These are phyloP conservation scores for Saccharomyces eubayanus DNA, from an alignment of 805 yeast genomes.

Conservation along the genomic window DNA sequence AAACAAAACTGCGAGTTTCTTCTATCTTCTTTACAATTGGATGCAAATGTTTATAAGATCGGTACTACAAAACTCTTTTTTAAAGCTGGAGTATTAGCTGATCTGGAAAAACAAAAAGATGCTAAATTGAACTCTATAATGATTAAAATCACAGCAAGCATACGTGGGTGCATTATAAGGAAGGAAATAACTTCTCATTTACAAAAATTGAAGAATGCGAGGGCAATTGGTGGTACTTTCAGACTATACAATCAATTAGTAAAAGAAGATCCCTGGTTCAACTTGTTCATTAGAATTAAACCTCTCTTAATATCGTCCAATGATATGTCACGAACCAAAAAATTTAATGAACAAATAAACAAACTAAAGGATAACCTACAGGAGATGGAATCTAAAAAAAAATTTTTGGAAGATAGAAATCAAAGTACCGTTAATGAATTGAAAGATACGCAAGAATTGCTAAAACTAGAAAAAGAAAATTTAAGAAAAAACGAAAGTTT, in stretches of 20 bases:
- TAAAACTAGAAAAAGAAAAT: slow-evolving; percentile 35
- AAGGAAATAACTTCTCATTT: slow-evolving; percentile 38
- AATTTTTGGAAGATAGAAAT: slow-evolving; percentile 23
- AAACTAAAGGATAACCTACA: slow-evolving; percentile 40
- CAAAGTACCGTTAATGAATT: slow-evolving; percentile 25
- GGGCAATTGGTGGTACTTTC: slow-evolving; percentile 57
- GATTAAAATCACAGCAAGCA: slow-evolving; percentile 52
- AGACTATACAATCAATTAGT: slow-evolving; percentile 40
- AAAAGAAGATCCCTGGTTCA: slow-evolving; percentile 72
- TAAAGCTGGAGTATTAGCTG: slow-evolving; percentile 93
- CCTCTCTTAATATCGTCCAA: slow-evolving; percentile 65
- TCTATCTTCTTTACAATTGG: slow-evolving; percentile 54
- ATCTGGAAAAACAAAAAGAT: slow-evolving; percentile 73
- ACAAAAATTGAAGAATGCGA: slow-evolving; percentile 61
- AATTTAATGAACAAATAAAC: slow-evolving; percentile 48
- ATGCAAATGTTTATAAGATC: slow-evolving; percentile 73
- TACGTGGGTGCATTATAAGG: slow-evolving; percentile 60
- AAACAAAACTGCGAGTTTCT: slow-evolving; percentile 66
- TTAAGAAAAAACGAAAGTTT: slow-evolving; percentile 41
- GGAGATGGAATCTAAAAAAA: slow-evolving; percentile 30
- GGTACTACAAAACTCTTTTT: slow-evolving; percentile 92
- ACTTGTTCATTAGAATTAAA: slow-evolving; percentile 56
- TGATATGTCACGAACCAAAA: slow-evolving; percentile 49
- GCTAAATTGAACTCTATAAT: slow-evolving; percentile 46
- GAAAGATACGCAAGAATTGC: slow-evolving; percentile 24